These are phyloP conservation scores for Hanseniaspora meyeri DNA, from an alignment of 805 yeast species.

Conservation along the genomic window DNA sequence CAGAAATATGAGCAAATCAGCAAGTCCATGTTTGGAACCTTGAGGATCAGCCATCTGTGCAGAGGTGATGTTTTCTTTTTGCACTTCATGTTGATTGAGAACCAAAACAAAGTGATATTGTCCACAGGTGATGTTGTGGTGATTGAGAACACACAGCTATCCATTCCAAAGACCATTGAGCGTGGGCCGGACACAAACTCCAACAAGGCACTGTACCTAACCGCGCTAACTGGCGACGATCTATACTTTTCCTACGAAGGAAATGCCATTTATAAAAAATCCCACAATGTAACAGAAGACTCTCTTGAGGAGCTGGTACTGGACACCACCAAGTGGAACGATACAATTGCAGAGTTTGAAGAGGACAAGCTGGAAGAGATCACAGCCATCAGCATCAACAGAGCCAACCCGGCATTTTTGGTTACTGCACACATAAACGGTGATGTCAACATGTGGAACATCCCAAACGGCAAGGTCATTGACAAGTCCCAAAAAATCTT, in stretches of 20 bases:
- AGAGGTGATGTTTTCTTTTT: neutral
- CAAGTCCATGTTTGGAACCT: neutral
- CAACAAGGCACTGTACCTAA: neutral
- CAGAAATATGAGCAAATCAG: neutral
- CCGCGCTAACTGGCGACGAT: neutral
- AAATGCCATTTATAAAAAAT: neutral
- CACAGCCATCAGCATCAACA: neutral
- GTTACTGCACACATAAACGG: slow-evolving; percentile 5
- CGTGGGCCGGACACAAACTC: too few species aligned
- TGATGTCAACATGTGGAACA: slow-evolving; percentile 10
- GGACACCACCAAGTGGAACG: slow-evolving; percentile 6
- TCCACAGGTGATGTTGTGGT: neutral
- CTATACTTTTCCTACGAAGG: neutral
- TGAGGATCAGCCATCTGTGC: neutral
- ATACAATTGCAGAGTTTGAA: slow-evolving; percentile 6
- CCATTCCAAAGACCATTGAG: neutral
- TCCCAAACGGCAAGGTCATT: neutral
- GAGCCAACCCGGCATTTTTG: neutral
- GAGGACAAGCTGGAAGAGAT: slow-evolving; percentile 12
- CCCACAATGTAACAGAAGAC: neutral
- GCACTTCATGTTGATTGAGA: neutral
- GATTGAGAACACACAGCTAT: neutral
- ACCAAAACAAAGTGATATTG: neutral
- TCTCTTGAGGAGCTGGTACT: neutral
- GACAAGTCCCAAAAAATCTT: neutral